phyloP scores from a whole-genome alignment of 2,329 filamentous ascomycete genomes.

The Fusarium setosum region DNA sequence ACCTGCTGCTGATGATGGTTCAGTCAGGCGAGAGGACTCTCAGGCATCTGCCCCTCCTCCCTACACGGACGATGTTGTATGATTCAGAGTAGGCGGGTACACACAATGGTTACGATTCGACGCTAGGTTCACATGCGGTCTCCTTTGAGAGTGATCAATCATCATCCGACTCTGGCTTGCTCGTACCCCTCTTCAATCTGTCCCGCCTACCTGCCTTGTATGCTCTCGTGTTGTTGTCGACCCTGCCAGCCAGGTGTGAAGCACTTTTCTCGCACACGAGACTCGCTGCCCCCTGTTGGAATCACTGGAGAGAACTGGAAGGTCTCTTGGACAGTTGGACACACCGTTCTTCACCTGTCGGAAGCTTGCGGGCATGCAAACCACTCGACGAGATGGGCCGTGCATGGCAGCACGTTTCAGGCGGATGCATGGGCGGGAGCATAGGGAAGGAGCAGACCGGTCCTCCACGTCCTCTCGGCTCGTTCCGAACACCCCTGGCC shows the following conservation, averaged over 20 bases:
- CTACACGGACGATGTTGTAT: slow-evolving; percentile 45
- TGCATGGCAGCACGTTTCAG: background rate
- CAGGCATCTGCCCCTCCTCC: slow-evolving; percentile 39
- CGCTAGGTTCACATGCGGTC: too few species aligned
- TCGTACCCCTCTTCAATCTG: background rate
- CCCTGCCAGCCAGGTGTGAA: background rate
- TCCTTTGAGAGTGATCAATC: background rate
- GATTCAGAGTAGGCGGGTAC: background rate
- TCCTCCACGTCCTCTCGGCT: background rate
- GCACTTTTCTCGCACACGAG: background rate
- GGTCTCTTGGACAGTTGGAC: background rate
- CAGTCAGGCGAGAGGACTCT: slow-evolving; percentile 22
- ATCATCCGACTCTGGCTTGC: background rate
- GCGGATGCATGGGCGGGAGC: background rate
- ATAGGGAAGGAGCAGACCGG: slow-evolving; percentile 6
- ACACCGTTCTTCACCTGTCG: background rate
- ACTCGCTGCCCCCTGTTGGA: too few species aligned
- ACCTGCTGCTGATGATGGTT: slow-evolving; percentile 11
- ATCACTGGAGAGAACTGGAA: background rate
- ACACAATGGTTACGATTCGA: background rate
- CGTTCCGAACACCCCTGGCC: background rate
- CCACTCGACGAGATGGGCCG: background rate
- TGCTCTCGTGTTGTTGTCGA: background rate
- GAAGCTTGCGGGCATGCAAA: background rate
- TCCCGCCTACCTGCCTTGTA: background rate